Evolutionary conservation across 768 basidiomycete genomes (phyloP).

Genomic region (Mycena filopes): DNA sequence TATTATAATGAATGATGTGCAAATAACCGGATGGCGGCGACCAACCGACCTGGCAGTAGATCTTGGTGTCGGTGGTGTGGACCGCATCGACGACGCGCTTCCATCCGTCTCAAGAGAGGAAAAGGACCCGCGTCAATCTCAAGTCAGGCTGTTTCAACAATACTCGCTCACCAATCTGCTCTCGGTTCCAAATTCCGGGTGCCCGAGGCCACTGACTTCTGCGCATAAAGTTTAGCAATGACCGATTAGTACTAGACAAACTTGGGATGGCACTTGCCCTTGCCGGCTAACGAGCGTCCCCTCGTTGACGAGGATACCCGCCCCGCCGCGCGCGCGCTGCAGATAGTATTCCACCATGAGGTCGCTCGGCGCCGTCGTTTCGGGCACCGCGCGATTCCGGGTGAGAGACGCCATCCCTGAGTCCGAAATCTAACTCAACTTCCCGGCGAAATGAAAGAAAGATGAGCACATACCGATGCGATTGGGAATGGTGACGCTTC

Average conservation of each 20-base stretch:
- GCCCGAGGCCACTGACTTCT: conserved; percentile 13
- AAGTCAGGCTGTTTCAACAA: too few species aligned
- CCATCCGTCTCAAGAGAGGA: conserved; percentile 48
- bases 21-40: background rate
- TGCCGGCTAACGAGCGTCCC: conserved; percentile 2
- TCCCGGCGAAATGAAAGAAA: too few species aligned
- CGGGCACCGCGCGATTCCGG: background rate
- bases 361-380: background rate
- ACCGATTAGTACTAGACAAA: background rate
- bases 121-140: too few species aligned
- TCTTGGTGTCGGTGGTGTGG: conserved; percentile 54
- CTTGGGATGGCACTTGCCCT: background rate
- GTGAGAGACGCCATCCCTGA: background rate
- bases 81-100: conserved; percentile 57
- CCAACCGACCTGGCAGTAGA: conserved; percentile 43
- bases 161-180: conserved; percentile 42
- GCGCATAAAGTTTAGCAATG: background rate
- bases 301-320: conserved; percentile 1
- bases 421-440: too few species aligned
- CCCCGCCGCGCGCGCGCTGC: conserved; percentile 7
- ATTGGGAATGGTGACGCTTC: conserved; percentile 1
- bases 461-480: background rate
- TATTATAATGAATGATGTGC: conserved; percentile 1
- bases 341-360: conserved; percentile 9
- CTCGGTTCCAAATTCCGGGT: conserved; percentile 57